These are phyloP conservation scores for Erodium texanum DNA, from an alignment of 441 rosid genomes.

Conservation along the genomic window DNA sequence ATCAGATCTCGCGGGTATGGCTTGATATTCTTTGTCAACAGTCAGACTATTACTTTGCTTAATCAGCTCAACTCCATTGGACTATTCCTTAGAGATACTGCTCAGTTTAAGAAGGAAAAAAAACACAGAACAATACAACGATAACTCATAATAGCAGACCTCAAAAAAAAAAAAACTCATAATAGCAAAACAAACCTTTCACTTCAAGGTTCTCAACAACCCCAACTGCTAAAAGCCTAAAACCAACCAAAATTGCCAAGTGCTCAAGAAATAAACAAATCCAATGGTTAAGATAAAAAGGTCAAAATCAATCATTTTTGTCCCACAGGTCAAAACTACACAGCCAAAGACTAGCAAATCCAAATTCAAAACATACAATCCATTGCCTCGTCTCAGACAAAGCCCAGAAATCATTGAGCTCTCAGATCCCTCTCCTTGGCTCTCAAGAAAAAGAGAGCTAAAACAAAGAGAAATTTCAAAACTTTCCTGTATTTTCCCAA, in stretches of 20 bases:
- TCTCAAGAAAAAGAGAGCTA: neutral
- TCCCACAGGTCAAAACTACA: neutral
- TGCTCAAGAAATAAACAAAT: neutral
- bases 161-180: too few species aligned
- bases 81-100: neutral
- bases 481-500: neutral
- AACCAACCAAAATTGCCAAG: conserved; percentile 17
- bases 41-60: neutral
- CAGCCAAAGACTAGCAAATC: neutral
- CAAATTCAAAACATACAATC: neutral
- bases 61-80: neutral
- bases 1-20: neutral
- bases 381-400: neutral
- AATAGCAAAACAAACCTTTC: neutral
- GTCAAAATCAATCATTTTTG: conserved; percentile 23
- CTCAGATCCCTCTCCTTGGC: conserved; percentile 1
- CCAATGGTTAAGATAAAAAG: conserved; percentile 13
- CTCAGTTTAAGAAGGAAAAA: neutral
- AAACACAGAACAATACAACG: neutral
- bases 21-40: neutral
- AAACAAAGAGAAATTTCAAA: neutral
- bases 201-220: conserved; percentile 12
- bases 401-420: neutral
- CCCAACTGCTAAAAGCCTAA: conserved; percentile 25
- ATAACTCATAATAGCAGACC: neutral